Evolutionary conservation across 148 eudicot species (phyloP), one percentile per base, ranked within the genome.

Genomic region (Rhododendron simsii): DNA sequence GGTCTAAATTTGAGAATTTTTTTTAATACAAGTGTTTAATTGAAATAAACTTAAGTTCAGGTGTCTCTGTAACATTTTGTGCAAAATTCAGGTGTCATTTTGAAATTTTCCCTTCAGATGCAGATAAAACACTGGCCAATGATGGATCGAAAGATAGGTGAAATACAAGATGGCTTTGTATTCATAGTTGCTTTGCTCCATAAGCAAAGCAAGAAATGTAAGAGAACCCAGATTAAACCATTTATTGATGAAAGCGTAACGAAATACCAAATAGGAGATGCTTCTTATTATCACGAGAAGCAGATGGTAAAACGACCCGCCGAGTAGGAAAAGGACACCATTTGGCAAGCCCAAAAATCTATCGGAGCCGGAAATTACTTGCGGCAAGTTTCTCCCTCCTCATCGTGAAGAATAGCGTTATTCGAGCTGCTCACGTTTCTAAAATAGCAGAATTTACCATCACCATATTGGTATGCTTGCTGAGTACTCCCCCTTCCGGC

Each of bases 341-440:
- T 84, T 84, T 10, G 78, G 28, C 28, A 50, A 53, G 83, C 71
- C 45, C 44, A 61, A 15, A 71, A 76, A 78, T 30, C 48, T 13
- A 41, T 3, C 28, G 2, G 41, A 61, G 85, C 78, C 16, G 5
- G 21, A 71, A 61, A 63, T 10, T 15, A 81, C 65, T 78, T 82
- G 73, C 80, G 86, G 83, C 98, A 96, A 50, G 83, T 86, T 80
- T 80, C 51, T 83, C 88, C 88, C 83, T 77, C 94, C 57, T 91
- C 59, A 84, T 96, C 98, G 47, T 91, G 84, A 63, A 93, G 71
- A 88, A 96, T 90, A 20, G 95, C 94, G 87, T 91, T 93, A 81
- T 96, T 96, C 3, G 92, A 95, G 90, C 95, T 91, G 74, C 93
- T 90, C 21, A 96, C 89, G 78, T 93, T 89, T 91, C 99, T 91